Percentiles rank a stretch among this genome's conserved stretches.
Evolutionary conservation across 371 early-diverging fungal species (phyloP).

Genomic region (Capniomyces stellatus): DNA sequence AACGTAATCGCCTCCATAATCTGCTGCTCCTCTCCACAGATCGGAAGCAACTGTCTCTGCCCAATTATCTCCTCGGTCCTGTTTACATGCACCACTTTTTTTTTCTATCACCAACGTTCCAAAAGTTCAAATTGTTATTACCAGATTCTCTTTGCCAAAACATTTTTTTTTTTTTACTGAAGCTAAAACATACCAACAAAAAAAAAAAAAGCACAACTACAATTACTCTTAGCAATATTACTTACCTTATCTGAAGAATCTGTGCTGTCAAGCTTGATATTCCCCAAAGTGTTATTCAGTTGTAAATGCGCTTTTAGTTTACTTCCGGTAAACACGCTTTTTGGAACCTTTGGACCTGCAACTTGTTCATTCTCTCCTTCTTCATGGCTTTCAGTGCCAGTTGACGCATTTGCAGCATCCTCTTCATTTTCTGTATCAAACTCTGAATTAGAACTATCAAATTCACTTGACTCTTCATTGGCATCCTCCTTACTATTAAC

Average conservation of each 20-base stretch:
- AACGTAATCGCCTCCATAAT: constrained; percentile 87
- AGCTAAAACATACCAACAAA: too few relatives aligned
- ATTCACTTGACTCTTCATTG: too few relatives aligned
- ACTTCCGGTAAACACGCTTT: too few relatives aligned
- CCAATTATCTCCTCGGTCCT: constrained; percentile 55
- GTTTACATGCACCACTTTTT: constrained; percentile 67
- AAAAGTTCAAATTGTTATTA: neutral
- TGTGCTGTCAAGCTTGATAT: too few relatives aligned
- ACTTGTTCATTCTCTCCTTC: constrained; percentile 23
- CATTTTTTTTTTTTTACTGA: constrained; percentile 10
- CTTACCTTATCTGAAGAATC: too few relatives aligned
- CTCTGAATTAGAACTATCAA: constrained; percentile 48
- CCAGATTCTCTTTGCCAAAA: constrained; percentile 13
- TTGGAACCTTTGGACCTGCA: too few relatives aligned
- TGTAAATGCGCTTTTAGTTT: too few relatives aligned
- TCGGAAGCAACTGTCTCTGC: constrained; percentile 63
- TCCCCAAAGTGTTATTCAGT: too few relatives aligned
- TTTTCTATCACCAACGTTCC: neutral
- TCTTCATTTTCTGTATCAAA: constrained; percentile 28
- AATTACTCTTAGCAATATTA: too few relatives aligned
- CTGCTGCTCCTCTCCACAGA: constrained; percentile 84
- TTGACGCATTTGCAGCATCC: constrained; percentile 20
- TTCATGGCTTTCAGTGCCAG: constrained; percentile 11
- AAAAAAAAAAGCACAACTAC: too few relatives aligned
- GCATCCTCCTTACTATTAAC: too few relatives aligned